A percentile compares a stretch with the other conserved stretches of the same genome.
phyloP scores from a whole-genome alignment of 805 yeast genomes.

The Lipomyces orientalis region DNA sequence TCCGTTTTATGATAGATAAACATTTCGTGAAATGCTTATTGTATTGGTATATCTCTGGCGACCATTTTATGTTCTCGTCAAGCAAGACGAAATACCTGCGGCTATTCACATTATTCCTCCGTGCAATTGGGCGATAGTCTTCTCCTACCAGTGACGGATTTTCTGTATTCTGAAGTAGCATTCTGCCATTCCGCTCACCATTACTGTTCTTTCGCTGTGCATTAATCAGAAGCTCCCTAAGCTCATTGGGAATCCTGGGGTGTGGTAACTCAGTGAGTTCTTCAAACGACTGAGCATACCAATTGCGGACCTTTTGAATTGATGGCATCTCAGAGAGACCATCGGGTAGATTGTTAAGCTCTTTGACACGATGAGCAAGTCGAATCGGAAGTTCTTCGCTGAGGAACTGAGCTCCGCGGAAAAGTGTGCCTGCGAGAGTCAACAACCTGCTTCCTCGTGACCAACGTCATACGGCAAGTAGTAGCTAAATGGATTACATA shows the following conservation, averaged over 20 bases:
- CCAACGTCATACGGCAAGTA: neutral
- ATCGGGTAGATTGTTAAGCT: constrained; percentile 77
- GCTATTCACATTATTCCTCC: constrained; percentile 13
- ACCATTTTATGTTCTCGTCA: constrained; percentile 65
- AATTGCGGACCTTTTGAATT: constrained; percentile 74
- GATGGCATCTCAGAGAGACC: constrained; percentile 76
- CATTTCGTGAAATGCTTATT: constrained; percentile 70
- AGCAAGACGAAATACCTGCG: constrained; percentile 59
- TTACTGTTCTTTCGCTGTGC: constrained; percentile 23
- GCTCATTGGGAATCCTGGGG: constrained; percentile 57
- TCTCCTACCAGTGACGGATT: constrained; percentile 32
- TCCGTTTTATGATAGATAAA: constrained; percentile 70
- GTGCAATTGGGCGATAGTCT: constrained; percentile 20
- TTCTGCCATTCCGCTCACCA: constrained; percentile 32
- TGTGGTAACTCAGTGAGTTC: constrained; percentile 70
- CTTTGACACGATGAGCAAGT: constrained; percentile 83
- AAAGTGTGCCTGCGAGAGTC: constrained; percentile 44
- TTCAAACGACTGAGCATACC: constrained; percentile 92
- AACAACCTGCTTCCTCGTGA: neutral
- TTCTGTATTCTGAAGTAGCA: constrained; percentile 26
- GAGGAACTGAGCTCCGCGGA: constrained; percentile 76
- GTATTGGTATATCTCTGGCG: constrained; percentile 73
- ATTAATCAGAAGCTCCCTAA: constrained; percentile 48
- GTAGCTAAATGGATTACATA: constrained; percentile 44
- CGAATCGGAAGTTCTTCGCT: constrained; percentile 82